Evolutionary conservation across 202 grass and related monocot species (phyloP), one percentile per base, ranked within the genome.

Genomic region (Dendrocalamus latiflorus): DNA sequence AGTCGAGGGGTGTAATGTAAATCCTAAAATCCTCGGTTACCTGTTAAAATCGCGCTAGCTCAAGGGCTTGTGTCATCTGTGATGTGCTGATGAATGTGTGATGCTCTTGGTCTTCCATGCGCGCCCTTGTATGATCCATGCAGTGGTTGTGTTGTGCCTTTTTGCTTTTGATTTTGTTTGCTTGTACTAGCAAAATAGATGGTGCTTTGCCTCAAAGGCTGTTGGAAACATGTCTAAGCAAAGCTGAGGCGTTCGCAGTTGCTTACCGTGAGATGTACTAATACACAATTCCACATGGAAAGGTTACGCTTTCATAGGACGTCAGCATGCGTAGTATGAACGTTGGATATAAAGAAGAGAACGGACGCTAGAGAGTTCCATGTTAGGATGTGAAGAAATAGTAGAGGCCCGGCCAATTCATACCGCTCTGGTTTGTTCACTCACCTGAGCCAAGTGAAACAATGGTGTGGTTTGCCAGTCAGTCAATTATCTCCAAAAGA

Each of bases 1-100:
- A 90, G 74, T 78, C 72, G 75, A 74, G 81, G 74, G 43, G 30
- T n/a, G n/a, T n/a, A n/a, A n/a, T 86, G 26, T 50, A 76, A 76
- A 84, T 78, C 55, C 22, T 83, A 11, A 24, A 81, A 79, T 81
- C 60, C 17, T 15, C 28, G 57, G 56, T 25, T 82, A 22, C 64
- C 18, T 51, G 33, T 44, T 75, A n/a, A 36, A 45, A 49, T n/a
- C n/a, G 42, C 28, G 24, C 65, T 62, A 43, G 65, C 74, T 49
- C 4, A 21, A 43, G 48, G 37, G 15, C 57, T 65, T 64, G n/a
- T 81, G 66, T 72, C 20, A 38, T 76, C 38, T 28, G 24, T 38
- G 36, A 6, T 33, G 18, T 22, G 14, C 38, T 59, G 24, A 71
- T 7, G 5, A 0, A 1, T 87, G 18, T 33, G 30, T 33, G 3